A percentile compares a stretch with the other conserved stretches of the same genome.
phyloP scores from a whole-genome alignment of 306 rosid genomes.

The Morella rubra region DNA sequence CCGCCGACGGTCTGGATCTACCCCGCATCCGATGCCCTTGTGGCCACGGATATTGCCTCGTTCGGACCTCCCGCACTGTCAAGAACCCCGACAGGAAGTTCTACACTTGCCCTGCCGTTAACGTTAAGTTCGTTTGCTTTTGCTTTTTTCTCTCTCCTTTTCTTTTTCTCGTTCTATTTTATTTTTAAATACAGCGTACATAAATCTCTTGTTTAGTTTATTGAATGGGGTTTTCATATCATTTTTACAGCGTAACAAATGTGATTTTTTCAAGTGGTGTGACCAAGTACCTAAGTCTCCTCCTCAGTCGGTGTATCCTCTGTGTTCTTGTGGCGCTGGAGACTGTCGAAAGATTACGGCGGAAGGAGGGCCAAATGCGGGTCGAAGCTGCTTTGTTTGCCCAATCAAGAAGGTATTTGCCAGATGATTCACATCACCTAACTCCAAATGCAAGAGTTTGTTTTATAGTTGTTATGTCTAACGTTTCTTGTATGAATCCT shows the following conservation, averaged over 20 bases:
- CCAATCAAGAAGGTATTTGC: conserved; percentile 42
- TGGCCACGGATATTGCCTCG: conserved; percentile 32
- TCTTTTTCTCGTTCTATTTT: neutral
- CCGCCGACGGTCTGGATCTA: neutral
- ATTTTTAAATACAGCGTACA: neutral
- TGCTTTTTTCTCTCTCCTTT: no score
- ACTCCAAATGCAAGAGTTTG: neutral
- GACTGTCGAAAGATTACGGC: neutral
- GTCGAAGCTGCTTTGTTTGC: conserved; percentile 30
- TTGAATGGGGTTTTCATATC: neutral
- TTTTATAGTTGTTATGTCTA: neutral
- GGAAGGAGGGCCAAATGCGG: neutral
- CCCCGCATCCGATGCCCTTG: conserved; percentile 34
- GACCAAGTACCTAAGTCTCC: neutral
- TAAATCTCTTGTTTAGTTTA: neutral
- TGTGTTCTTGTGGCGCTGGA: conserved; percentile 28
- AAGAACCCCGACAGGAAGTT: conserved; percentile 21
- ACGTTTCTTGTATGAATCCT: neutral
- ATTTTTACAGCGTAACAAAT: neutral
- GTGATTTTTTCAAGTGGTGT: conserved; percentile 23
- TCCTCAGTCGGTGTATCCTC: neutral
- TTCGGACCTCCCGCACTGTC: neutral
- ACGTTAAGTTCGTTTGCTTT: neutral
- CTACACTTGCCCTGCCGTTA: conserved; percentile 4
- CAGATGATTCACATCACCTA: neutral